Conservation (phyloP, 2,329 filamentous ascomycete genomes). For the Trichoderma citrinoviride region DNA sequence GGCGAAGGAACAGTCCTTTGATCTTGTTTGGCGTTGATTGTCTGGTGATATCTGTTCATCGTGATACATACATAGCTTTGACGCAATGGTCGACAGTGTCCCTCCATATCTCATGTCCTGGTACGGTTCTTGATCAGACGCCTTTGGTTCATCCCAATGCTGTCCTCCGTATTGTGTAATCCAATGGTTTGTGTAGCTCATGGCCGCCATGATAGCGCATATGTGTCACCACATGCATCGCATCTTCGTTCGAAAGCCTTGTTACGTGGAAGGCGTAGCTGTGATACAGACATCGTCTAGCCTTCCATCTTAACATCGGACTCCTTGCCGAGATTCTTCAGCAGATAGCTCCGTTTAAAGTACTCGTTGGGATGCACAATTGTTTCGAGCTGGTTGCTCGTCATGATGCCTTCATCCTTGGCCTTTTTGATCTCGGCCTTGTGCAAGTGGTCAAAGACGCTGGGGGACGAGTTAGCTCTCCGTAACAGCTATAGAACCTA, state of each 20-base stretch:
- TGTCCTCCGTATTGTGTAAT: background rate
- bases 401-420: constrained; percentile 71
- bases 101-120: background rate
- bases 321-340: constrained; percentile 71
- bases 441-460: constrained; percentile 86
- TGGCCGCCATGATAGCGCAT: background rate
- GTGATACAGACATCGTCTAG: background rate
- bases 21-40: constrained; percentile 5
- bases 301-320: constrained; percentile 58
- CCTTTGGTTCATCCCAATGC: background rate
- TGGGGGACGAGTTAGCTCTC: constrained; percentile 29
- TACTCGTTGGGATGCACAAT: constrained; percentile 98
- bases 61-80: background rate
- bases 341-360: constrained; percentile 88
- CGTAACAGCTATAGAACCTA: background rate
- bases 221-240: background rate
- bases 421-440: constrained; percentile 73
- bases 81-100: background rate
- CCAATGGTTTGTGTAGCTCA: background rate
- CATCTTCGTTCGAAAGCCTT: background rate
- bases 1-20: background rate
- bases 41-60: background rate
- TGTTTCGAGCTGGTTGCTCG: constrained; percentile 77
- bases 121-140: background rate
- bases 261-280: background rate